Conservation (phyloP, 257 asterid species). For the Solanum sejunctum region DNA sequence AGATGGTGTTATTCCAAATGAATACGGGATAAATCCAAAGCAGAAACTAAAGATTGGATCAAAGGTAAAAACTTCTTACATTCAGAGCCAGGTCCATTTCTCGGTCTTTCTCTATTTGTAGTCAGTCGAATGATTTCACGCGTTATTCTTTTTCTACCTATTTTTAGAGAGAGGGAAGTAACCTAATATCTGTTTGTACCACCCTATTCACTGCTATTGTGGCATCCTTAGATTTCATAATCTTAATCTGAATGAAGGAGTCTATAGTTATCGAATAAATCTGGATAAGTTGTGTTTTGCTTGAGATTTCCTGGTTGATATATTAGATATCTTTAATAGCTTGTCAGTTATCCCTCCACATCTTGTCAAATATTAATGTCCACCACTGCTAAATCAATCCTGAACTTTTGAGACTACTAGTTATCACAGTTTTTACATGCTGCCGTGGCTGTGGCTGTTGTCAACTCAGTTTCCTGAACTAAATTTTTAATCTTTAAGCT, state of each 20-base stretch:
- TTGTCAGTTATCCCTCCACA: not conserved
- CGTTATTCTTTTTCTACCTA: not conserved
- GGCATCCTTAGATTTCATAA: not conserved
- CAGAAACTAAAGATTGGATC: constrained; percentile 91
- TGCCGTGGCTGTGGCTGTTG: not conserved
- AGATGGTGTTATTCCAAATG: constrained; percentile 95
- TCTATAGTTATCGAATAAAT: not conserved
- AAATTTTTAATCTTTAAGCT: not conserved
- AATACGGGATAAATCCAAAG: constrained; percentile 84
- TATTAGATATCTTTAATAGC: not conserved
- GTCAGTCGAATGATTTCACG: not conserved
- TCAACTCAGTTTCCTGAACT: not conserved
- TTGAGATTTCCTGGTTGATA: not conserved
- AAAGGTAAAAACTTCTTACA: constrained; percentile 31
- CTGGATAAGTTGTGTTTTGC: not conserved
- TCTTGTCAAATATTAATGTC: not conserved
- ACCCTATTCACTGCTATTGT: not conserved
- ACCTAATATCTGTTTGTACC: not conserved
- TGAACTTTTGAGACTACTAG: not conserved
- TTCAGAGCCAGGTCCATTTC: not conserved
- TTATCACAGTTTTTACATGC: not conserved
- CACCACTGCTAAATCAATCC: not conserved
- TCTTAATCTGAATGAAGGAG: not conserved
- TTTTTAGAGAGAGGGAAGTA: not conserved
- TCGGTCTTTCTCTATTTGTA: not conserved